Percentiles rank a stretch among this genome's conserved stretches.
phyloP scores from a whole-genome alignment of 2,329 filamentous ascomycete genomes.

The Phialophora tarda region DNA sequence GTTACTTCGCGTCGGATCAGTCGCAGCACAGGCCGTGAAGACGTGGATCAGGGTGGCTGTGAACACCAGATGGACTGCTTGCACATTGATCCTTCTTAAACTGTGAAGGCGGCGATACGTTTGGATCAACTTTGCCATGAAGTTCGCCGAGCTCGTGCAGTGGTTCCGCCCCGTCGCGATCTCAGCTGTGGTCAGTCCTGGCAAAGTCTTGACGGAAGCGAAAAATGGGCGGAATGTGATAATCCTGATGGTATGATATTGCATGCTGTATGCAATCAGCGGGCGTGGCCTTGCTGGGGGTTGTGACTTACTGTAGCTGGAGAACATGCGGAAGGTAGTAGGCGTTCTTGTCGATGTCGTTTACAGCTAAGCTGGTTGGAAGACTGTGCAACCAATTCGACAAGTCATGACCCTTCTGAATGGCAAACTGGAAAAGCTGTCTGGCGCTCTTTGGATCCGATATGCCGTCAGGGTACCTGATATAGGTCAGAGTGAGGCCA shows the following conservation, averaged over 20 bases:
- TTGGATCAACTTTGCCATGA: slow-evolving; percentile 29
- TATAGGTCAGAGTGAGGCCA: not conserved
- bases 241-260: slow-evolving; percentile 35
- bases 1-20: slow-evolving; percentile 25
- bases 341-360: slow-evolving; percentile 22
- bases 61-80: slow-evolving; percentile 37
- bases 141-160: slow-evolving; percentile 27
- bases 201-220: slow-evolving; percentile 27
- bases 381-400: slow-evolving; percentile 19
- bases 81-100: slow-evolving; percentile 35
- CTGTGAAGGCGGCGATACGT: slow-evolving; percentile 30
- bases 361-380: slow-evolving; percentile 23
- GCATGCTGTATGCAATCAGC: slow-evolving; percentile 32
- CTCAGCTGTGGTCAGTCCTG: slow-evolving; percentile 18
- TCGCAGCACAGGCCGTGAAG: slow-evolving; percentile 31
- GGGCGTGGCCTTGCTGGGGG: not conserved
- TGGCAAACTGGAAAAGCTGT: slow-evolving; percentile 29
- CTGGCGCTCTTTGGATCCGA: slow-evolving; percentile 19
- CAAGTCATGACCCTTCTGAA: slow-evolving; percentile 19
- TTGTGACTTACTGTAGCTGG: slow-evolving; percentile 28
- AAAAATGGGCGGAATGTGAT: slow-evolving; percentile 36
- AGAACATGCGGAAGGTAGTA: slow-evolving; percentile 33
- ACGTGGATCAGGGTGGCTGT: slow-evolving; percentile 36
- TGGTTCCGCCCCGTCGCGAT: slow-evolving; percentile 19
- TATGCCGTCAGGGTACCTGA: slow-evolving; percentile 29